Evolutionary conservation across 441 rosid genomes (phyloP), one percentile per base, ranked within the genome.

Genomic region (Lepidium campestre): DNA sequence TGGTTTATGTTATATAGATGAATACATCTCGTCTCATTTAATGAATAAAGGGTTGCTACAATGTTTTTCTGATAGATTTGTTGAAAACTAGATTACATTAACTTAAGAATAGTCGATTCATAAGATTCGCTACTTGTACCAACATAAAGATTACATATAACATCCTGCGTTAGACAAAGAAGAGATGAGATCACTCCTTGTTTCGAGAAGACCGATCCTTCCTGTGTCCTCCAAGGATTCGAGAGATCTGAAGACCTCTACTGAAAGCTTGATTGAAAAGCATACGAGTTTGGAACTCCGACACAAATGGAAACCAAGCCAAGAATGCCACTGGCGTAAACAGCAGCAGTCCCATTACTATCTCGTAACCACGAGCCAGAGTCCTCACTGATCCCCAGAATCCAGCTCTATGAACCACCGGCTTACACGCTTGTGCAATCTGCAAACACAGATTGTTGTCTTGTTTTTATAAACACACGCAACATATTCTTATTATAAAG

Each of bases 261-360:
- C 98, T 94, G 79, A 94, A 94, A 9, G 98, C 99, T 78, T 94
- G 99, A 84, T 95, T 95, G 84, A 95, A 95, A 20, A 95, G 85
- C 99, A 95, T 92, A 29, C 99, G 98, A 7, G 99, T 95, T 75
- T 95, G 99, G 71, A 95, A 95, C 75, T 95, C 99, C 0, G 99
- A 92, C 41, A 95, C 98, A 56, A 95, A 95, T 0, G 98, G 99
- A 61, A 95, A 95, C 99, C 99, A 95, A 2, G 99, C 97, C 32
- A 95, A 78, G 82, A 92, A 92, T 11, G 98, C 98, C 36, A 95
- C 98, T 3, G 99, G 99, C 2, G 97, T 95, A 78, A 95, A 95
- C 57, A 95, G 71, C 47, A 92, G 83, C 80, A 92, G 78, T 5
- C 99, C 98, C 95, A 95, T 95, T 4, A 92, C 79, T 50, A 92